Conservation (phyloP, 768 basidiomycete genomes). For the Daedaleopsis nitida region DNA sequence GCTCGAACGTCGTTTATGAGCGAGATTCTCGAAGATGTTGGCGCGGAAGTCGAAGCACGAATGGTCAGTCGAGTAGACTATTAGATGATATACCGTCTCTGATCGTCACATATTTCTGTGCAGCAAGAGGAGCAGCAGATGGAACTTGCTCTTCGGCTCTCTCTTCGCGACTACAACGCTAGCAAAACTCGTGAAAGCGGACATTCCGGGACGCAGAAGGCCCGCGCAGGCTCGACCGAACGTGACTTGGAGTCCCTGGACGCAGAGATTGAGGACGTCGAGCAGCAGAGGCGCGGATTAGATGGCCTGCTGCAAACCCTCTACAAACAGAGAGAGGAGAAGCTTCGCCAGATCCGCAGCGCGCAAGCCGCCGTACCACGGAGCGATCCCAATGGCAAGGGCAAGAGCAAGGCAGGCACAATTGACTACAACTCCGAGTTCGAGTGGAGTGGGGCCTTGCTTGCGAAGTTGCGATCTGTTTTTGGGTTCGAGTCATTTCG, state of each 20-base stretch:
- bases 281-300: slow-evolving; percentile 3
- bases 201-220: background rate
- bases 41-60: slow-evolving; percentile 1
- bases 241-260: slow-evolving; percentile 3
- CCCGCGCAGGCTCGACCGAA: background rate
- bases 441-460: slow-evolving; percentile 62
- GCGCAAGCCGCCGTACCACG: slow-evolving; percentile 6
- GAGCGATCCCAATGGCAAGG: slow-evolving; percentile 6
- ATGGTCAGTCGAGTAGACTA: background rate
- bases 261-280: slow-evolving; percentile 11
- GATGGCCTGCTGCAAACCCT: slow-evolving; percentile 30
- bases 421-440: slow-evolving; percentile 64
- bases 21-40: slow-evolving; percentile 1
- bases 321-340: slow-evolving; percentile 32
- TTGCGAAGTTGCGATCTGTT: slow-evolving; percentile 57
- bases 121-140: slow-evolving; percentile 9
- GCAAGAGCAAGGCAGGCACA: background rate
- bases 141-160: slow-evolving; percentile 1
- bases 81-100: background rate
- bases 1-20: background rate
- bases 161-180: slow-evolving; percentile 1
- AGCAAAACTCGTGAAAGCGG: background rate
- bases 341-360: slow-evolving; percentile 27
- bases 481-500: slow-evolving; percentile 73
- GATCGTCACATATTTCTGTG: background rate